phyloP scores from a whole-genome alignment of 768 basidiomycete genomes.

The Leucocoprinus birnbaumii region DNA sequence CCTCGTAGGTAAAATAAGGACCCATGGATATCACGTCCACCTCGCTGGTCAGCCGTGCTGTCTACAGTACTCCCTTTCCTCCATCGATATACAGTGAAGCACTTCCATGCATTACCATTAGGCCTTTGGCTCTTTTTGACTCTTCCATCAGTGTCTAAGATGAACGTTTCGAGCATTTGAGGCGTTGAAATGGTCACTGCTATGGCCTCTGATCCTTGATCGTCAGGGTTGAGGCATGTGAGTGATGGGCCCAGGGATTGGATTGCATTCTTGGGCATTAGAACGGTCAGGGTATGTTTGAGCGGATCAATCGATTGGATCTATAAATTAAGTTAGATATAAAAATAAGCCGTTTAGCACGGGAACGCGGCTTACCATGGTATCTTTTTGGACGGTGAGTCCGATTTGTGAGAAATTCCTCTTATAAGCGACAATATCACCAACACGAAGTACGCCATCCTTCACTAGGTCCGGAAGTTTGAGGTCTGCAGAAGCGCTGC shows the following conservation, averaged over 20 bases:
- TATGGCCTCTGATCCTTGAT: conserved; percentile 18
- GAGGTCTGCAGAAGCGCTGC: conserved; percentile 39
- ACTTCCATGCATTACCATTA: conserved; percentile 58
- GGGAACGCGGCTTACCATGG: conserved; percentile 35
- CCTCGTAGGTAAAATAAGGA: conserved; percentile 49
- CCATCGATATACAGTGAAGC: conserved; percentile 54
- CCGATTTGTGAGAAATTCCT: conserved; percentile 40
- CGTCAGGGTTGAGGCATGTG: conserved; percentile 1
- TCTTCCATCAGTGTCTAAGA: conserved; percentile 51
- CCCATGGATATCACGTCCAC: conserved; percentile 45
- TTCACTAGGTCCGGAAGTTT: conserved; percentile 44
- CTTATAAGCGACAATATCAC: conserved; percentile 54
- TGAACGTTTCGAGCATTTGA: conserved; percentile 45
- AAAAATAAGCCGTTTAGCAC: background rate
- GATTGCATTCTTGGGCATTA: conserved; percentile 34
- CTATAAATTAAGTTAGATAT: conserved; percentile 23
- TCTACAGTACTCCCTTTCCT: conserved; percentile 23
- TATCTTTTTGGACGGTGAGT: conserved; percentile 51
- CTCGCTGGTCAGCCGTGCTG: conserved; percentile 23
- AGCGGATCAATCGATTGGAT: conserved; percentile 42
- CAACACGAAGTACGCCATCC: conserved; percentile 40
- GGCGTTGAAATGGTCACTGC: conserved; percentile 39
- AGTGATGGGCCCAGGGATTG: conserved; percentile 31
- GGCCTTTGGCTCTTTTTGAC: conserved; percentile 38
- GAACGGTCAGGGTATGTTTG: conserved; percentile 37